Conservation (phyloP, 306 rosid species). For the Citrullus mucosospermus region DNA sequence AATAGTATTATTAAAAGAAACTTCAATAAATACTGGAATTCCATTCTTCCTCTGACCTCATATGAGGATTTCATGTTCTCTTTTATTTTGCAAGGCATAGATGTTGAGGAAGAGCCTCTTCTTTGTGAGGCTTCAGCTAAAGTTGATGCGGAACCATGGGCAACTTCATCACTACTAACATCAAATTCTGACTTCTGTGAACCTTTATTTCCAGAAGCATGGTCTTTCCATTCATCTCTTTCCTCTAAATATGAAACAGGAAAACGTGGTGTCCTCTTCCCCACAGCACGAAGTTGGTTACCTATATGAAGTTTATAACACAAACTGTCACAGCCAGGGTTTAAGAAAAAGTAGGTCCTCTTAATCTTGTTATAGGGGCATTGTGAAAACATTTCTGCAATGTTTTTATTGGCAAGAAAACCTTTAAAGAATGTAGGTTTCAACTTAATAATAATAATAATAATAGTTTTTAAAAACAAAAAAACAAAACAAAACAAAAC, state of each 20-base stretch:
- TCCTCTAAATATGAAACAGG: constrained; percentile 40
- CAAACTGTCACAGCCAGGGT: neutral
- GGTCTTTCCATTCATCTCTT: constrained; percentile 29
- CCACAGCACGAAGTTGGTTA: constrained; percentile 59
- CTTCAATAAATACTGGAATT: constrained; percentile 4
- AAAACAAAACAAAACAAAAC: no score
- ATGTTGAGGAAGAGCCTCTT: constrained; percentile 49
- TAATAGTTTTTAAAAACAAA: no score
- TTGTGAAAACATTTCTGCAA: neutral
- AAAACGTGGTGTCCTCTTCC: constrained; percentile 70
- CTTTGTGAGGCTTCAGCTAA: constrained; percentile 60
- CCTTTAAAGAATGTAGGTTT: neutral
- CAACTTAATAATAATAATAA: no score
- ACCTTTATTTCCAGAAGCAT: constrained; percentile 32
- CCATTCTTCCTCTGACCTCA: constrained; percentile 42
- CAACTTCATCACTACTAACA: constrained; percentile 42
- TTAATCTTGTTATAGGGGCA: neutral
- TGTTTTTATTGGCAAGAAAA: neutral
- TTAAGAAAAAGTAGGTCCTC: neutral
- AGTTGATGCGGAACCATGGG: constrained; percentile 40
- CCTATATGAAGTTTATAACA: constrained; percentile 29
- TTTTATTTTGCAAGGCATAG: constrained; percentile 29
- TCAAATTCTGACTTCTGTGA: constrained; percentile 31
- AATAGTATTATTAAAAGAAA: neutral
- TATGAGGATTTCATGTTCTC: constrained; percentile 31